Conservation (phyloP, 2,329 filamentous ascomycete species). For the Colletotrichum incanum region DNA sequence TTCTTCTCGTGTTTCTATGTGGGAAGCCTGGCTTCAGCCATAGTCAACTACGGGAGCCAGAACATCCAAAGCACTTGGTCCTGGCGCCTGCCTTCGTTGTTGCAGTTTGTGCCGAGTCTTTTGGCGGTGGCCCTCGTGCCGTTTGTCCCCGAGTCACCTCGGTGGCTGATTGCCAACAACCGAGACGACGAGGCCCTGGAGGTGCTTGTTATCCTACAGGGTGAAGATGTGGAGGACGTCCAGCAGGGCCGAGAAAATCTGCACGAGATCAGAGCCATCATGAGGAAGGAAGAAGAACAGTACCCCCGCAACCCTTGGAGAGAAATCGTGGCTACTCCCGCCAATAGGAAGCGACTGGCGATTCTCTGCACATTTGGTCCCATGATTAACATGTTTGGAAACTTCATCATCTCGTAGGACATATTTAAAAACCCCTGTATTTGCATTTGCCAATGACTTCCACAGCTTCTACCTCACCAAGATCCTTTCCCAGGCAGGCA, state of each 20-base stretch:
- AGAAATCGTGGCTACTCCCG: conserved; percentile 47
- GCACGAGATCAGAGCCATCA: conserved; percentile 47
- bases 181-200: conserved; percentile 50
- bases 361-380: conserved; percentile 48
- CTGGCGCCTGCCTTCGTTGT: conserved; percentile 54
- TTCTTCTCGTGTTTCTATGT: conserved; percentile 50
- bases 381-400: conserved; percentile 51
- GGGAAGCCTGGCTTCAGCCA: conserved; percentile 49
- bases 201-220: conserved; percentile 59
- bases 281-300: conserved; percentile 46
- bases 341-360: conserved; percentile 47
- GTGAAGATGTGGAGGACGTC: conserved; percentile 51
- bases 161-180: conserved; percentile 54
- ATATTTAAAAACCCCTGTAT: too few relatives aligned
- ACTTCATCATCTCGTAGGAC: conserved; percentile 51
- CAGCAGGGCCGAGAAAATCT: conserved; percentile 33
- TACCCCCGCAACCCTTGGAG: conserved; percentile 49
- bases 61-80: conserved; percentile 54
- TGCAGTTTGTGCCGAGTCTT: conserved; percentile 53
- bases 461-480: conserved; percentile 49
- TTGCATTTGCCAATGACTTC: background rate
- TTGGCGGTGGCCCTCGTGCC: conserved; percentile 38
- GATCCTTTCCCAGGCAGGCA: conserved; percentile 51
- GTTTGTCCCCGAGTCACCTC: conserved; percentile 48
- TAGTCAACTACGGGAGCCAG: conserved; percentile 52